These are phyloP conservation scores for Coemansia sp. DNA, from an alignment of 192 early-diverging fungal genomes.

Conservation along the genomic window DNA sequence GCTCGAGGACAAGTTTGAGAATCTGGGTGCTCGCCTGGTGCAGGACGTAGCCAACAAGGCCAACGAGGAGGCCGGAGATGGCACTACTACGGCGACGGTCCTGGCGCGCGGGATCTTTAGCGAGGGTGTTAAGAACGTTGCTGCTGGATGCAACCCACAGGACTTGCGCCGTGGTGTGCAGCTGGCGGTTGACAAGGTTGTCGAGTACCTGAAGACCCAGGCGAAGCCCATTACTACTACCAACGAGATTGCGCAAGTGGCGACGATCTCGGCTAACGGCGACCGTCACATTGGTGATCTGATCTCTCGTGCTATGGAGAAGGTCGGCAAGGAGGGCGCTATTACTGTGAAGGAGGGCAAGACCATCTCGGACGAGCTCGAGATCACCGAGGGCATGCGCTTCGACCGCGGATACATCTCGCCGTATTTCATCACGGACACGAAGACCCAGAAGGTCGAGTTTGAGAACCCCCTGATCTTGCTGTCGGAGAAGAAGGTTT, in stretches of 20 bases:
- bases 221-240: slow-evolving; percentile 91
- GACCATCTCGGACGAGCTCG: slow-evolving; percentile 98
- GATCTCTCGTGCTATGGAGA: slow-evolving; percentile 99
- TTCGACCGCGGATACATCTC: slow-evolving; percentile 99
- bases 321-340: slow-evolving; percentile 99
- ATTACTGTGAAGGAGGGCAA: slow-evolving; percentile 99
- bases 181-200: slow-evolving; percentile 90
- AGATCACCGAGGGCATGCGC: slow-evolving; percentile 99
- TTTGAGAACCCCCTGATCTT: slow-evolving; percentile 99
- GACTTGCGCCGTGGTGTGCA: slow-evolving; percentile 95
- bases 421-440: slow-evolving; percentile 99
- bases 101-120: slow-evolving; percentile 98
- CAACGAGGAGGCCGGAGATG: slow-evolving; percentile 99
- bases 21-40: slow-evolving; percentile 95
- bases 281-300: slow-evolving; percentile 94
- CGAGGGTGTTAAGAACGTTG: slow-evolving; percentile 99
- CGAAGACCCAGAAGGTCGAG: slow-evolving; percentile 98
- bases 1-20: slow-evolving; percentile 98
- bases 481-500: slow-evolving; percentile 99
- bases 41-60: slow-evolving; percentile 99
- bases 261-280: slow-evolving; percentile 99
- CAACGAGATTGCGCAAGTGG: slow-evolving; percentile 97
- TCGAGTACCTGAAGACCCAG: slow-evolving; percentile 91
- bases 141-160: slow-evolving; percentile 99
- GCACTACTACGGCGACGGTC: slow-evolving; percentile 99